Evolutionary conservation across 768 basidiomycete species (phyloP).

Genomic region (Mycena belliarum): DNA sequence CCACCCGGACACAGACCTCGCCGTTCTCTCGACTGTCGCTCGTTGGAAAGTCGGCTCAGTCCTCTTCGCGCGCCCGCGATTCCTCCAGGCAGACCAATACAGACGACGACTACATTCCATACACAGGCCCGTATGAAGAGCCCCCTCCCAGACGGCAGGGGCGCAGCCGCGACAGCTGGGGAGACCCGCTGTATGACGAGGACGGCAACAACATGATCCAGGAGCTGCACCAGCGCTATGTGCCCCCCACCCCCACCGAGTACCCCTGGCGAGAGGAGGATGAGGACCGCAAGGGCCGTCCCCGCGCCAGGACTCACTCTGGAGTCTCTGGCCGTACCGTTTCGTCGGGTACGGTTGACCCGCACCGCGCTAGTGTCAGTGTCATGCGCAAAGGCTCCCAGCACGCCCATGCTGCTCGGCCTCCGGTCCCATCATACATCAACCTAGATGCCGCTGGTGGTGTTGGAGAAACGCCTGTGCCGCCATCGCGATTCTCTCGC

Average conservation of each 20-base stretch:
- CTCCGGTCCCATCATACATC: conserved; percentile 42
- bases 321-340: conserved; percentile 42
- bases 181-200: conserved; percentile 35
- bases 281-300: conserved; percentile 27
- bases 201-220: conserved; percentile 31
- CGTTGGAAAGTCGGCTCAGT: conserved; percentile 15
- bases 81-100: conserved; percentile 24
- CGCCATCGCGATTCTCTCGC: conserved; percentile 32
- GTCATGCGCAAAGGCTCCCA: conserved; percentile 35
- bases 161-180: conserved; percentile 43
- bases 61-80: conserved; percentile 1
- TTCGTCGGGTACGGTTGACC: conserved; percentile 41
- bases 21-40: conserved; percentile 16
- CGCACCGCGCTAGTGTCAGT: conserved; percentile 31
- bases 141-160: conserved; percentile 29
- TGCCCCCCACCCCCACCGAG: conserved; percentile 13
- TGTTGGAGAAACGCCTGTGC: conserved; percentile 66
- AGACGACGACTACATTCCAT: conserved; percentile 65
- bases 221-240: conserved; percentile 32
- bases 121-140: conserved; percentile 61
- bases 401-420: conserved; percentile 32
- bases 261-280: conserved; percentile 18
- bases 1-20: conserved; percentile 17
- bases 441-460: conserved; percentile 53
- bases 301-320: conserved; percentile 40